Base-by-base conservation (phyloP, 305 asterid species). In the Euphrasia arctica region DNA sequence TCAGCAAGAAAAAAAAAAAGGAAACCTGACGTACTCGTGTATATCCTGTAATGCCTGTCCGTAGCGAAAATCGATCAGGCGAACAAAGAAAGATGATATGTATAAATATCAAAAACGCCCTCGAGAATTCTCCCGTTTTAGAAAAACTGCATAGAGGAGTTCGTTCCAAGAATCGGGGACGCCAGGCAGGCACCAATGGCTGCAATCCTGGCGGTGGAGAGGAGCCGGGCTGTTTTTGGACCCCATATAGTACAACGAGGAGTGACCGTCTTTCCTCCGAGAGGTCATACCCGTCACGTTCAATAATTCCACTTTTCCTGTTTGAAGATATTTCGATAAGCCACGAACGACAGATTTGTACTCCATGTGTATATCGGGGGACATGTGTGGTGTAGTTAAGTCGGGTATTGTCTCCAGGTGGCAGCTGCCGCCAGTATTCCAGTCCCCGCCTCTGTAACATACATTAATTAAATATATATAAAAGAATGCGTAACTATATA, bases 351-450 rank as follows among this genome's bases (percentile, higher is more conserved):
- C 79, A 1, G 74, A 73, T 70, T 64, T 79, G 63, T 75, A 79
- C 71, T 80, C 91, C 0, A 29, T 7, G 32, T 77, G 77, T 11
- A 80, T 43, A 50, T 69, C 74, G 7, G 74, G 32, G 0, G 71
- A 27, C 58, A 51, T 34, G 0, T 74, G 74, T 22, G 71, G 63
- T 6, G 74, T 54, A 51, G 60, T 66, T 74, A 77, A 64, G 39
- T 86, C 85, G 0, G 95, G 97, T 12, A 79, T 47, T 3, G 82
- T 87, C 79, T 90, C 89, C 62, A 72, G 70, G 76, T 92, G 95
- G 72, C 98, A 90, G 68, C 78, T 77, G 3, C 98, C 98, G 0
- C 97, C 97, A 4, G 75, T 77, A 61, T 69, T 90, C 98, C 98
- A 90, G 70, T 83, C 91, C 50, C 98, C 97, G 5, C 92, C 95